Conservation (phyloP, 2,329 filamentous ascomycete species). For the Aureobasidium mangrovei region DNA sequence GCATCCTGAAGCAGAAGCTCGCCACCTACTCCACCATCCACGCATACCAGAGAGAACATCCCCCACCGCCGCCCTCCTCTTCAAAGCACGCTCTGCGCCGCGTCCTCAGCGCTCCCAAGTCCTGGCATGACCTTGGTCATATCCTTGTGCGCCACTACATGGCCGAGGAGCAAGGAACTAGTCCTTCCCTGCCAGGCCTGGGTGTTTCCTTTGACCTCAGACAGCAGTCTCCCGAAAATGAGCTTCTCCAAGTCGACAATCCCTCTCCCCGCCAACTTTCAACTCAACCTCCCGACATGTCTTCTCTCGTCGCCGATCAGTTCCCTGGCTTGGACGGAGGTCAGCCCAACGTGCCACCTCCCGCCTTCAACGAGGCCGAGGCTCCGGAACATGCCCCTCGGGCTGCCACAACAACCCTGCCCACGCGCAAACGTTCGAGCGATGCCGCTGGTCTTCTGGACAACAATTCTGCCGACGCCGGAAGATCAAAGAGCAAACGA, state of each 20-base stretch:
- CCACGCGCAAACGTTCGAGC: constrained; percentile 51
- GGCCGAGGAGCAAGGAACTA: constrained; percentile 22
- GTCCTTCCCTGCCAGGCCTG: constrained; percentile 16
- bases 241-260: not conserved
- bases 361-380: not conserved
- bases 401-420: constrained; percentile 23
- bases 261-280: constrained; percentile 3
- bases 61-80: not conserved
- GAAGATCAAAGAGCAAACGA: constrained; percentile 51
- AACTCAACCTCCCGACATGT: not conserved
- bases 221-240: not conserved
- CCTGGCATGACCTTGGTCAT: constrained; percentile 28
- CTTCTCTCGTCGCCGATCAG: constrained; percentile 17
- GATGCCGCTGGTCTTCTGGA: constrained; percentile 52
- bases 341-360: constrained; percentile 20
- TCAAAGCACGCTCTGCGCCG: constrained; percentile 12
- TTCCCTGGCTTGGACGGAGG: constrained; percentile 27
- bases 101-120: constrained; percentile 21
- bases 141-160: constrained; percentile 22
- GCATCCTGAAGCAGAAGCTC: constrained; percentile 44
- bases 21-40: constrained; percentile 45
- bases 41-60: not conserved
- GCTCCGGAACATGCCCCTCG: not conserved
- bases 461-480: constrained; percentile 41
- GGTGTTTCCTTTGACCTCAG: constrained; percentile 23